A percentile compares a stretch with the other conserved stretches of the same genome.
Conservation (phyloP, 495 filamentous ascomycete species). For the Tuber melanosporum region DNA sequence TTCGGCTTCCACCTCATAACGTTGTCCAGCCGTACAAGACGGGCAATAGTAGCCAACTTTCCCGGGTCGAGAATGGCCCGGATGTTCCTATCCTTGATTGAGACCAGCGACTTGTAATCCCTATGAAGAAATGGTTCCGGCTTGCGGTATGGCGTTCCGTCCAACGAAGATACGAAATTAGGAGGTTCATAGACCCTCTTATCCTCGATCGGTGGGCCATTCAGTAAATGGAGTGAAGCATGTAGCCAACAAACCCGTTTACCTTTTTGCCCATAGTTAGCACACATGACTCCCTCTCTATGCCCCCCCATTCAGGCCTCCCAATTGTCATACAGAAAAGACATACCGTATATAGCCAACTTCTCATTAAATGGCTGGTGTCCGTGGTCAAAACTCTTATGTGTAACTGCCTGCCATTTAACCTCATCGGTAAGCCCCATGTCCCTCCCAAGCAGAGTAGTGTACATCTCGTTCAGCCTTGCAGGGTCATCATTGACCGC, state of each 20-base stretch:
- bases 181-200: neutral
- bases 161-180: slow-evolving; percentile 7
- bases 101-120: slow-evolving; percentile 63
- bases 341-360: slow-evolving; percentile 79
- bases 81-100: slow-evolving; percentile 53
- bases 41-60: slow-evolving; percentile 60
- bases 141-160: slow-evolving; percentile 46
- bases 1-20: slow-evolving; percentile 85
- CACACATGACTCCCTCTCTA: slow-evolving; percentile 18
- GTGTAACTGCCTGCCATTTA: slow-evolving; percentile 95
- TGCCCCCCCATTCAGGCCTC: slow-evolving; percentile 3
- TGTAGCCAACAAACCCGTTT: slow-evolving; percentile 76
- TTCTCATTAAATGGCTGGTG: slow-evolving; percentile 89
- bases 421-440: slow-evolving; percentile 74
- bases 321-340: neutral
- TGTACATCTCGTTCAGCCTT: slow-evolving; percentile 67
- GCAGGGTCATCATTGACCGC: slow-evolving; percentile 67
- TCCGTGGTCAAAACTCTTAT: slow-evolving; percentile 97
- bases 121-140: slow-evolving; percentile 66
- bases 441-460: slow-evolving; percentile 59
- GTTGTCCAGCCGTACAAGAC: slow-evolving; percentile 59
- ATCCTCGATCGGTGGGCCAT: slow-evolving; percentile 29
- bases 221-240: slow-evolving; percentile 63
- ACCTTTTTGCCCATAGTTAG: slow-evolving; percentile 48
- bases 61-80: slow-evolving; percentile 53